Conservation (phyloP, 2,329 filamentous ascomycete species). For the Alternaria conjuncta region DNA sequence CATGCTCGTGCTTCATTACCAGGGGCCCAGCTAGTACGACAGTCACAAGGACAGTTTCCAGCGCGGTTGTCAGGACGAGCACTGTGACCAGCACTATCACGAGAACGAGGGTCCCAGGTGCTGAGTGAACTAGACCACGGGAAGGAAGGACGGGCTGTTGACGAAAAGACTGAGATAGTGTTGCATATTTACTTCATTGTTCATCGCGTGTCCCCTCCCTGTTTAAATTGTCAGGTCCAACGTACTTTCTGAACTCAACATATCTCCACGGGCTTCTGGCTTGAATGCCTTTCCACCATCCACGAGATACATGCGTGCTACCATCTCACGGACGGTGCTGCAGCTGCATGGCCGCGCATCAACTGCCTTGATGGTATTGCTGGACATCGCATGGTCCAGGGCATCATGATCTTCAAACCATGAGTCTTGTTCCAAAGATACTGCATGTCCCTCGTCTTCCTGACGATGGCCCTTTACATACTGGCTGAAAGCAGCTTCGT, state of each 20-base stretch:
- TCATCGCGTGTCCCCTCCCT: not conserved
- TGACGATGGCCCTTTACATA: not conserved
- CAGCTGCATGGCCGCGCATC: not conserved
- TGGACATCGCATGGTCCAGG: not conserved
- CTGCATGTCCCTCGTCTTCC: not conserved
- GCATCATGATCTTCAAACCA: not conserved
- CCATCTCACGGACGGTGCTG: not conserved
- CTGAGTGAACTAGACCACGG: not conserved
- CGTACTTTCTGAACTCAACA: constrained; percentile 28
- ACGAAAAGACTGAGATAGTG: not conserved
- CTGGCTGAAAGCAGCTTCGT: not conserved
- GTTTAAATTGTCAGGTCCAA: not conserved
- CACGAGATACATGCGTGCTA: too few species aligned
- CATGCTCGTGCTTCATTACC: constrained; percentile 42
- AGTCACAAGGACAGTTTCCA: constrained; percentile 28
- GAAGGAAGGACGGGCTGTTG: not conserved
- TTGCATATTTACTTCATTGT: not conserved
- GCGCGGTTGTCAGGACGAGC: constrained; percentile 22
- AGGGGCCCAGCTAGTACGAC: constrained; percentile 32
- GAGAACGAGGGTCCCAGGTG: constrained; percentile 2
- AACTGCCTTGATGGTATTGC: not conserved
- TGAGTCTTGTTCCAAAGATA: not conserved
- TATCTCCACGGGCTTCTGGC: constrained; percentile 41
- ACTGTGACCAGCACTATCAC: constrained; percentile 7
- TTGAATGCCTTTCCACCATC: constrained; percentile 24